Conservation (phyloP, 495 filamentous ascomycete genomes). For the Penicillium manginii region DNA sequence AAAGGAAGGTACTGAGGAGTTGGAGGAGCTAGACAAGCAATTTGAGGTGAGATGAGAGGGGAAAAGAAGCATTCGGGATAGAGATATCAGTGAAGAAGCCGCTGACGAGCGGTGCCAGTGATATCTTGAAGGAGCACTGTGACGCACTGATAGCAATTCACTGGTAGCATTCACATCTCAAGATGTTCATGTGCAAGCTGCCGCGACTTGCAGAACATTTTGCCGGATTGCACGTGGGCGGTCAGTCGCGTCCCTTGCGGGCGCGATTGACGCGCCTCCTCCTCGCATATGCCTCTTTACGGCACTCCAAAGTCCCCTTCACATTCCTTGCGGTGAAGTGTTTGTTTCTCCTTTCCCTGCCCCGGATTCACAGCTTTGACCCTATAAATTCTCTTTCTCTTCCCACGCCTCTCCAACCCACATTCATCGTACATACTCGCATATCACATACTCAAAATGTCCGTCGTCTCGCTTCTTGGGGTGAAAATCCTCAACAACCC, state of each 20-base stretch:
- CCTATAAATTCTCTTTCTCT: slow-evolving; percentile 81
- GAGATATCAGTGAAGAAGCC: background rate
- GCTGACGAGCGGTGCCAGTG: background rate
- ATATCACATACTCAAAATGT: slow-evolving; percentile 65
- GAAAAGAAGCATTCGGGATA: background rate
- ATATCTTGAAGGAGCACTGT: background rate
- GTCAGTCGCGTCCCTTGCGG: slow-evolving; percentile 17
- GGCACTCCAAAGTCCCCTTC: slow-evolving; percentile 15
- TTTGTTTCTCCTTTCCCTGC: slow-evolving; percentile 27
- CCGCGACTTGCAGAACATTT: background rate
- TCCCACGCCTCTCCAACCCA: slow-evolving; percentile 14
- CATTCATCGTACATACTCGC: slow-evolving; percentile 24
- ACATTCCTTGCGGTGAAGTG: slow-evolving; percentile 35
- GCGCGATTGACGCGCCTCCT: slow-evolving; percentile 31
- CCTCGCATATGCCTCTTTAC: slow-evolving; percentile 28
- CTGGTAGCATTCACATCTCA: background rate
- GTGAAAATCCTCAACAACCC: slow-evolving; percentile 97
- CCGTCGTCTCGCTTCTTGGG: slow-evolving; percentile 92
- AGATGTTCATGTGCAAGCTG: background rate
- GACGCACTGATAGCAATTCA: background rate
- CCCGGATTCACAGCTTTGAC: slow-evolving; percentile 31
- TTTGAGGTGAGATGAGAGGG: background rate
- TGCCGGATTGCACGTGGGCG: slow-evolving; percentile 28
- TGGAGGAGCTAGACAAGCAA: background rate
- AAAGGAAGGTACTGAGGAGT: background rate